phyloP scores from a whole-genome alignment of 768 basidiomycete genomes.

The Boletus barrowsii region DNA sequence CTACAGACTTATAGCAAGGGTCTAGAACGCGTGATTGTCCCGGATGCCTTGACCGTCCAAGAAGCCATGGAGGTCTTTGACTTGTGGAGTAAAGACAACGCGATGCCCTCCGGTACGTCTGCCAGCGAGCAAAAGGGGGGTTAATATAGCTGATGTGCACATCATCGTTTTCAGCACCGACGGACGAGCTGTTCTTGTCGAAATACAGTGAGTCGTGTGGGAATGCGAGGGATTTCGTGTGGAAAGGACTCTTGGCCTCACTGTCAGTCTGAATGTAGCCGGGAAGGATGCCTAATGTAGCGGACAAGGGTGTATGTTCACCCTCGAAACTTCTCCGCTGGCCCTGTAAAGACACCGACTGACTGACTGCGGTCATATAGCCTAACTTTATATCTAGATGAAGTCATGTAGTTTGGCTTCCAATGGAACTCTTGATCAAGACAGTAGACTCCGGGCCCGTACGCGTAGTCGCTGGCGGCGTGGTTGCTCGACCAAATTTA shows the following conservation, averaged over 20 bases:
- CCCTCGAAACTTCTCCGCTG: too few relatives aligned
- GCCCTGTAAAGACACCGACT: too few relatives aligned
- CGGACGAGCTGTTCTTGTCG: conserved; percentile 73
- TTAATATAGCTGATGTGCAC: neutral
- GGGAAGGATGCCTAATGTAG: too few relatives aligned
- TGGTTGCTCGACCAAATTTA: too few relatives aligned
- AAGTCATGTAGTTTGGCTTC: too few relatives aligned
- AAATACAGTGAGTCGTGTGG: conserved; percentile 78
- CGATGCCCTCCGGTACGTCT: conserved; percentile 51
- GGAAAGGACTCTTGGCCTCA: conserved; percentile 52
- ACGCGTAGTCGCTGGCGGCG: too few relatives aligned
- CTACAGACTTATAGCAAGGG: conserved; percentile 55
- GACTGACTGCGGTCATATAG: too few relatives aligned
- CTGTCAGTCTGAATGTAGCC: conserved; percentile 18
- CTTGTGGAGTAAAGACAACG: conserved; percentile 65
- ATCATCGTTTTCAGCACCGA: conserved; percentile 29
- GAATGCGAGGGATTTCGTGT: conserved; percentile 77
- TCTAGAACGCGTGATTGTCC: conserved; percentile 48
- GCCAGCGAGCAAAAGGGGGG: too few relatives aligned
- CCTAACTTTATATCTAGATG: too few relatives aligned
- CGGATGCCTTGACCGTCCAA: conserved; percentile 52
- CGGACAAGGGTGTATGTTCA: too few relatives aligned
- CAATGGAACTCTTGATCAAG: too few relatives aligned
- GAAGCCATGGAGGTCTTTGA: conserved; percentile 80
- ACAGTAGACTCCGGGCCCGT: too few relatives aligned